Conservation (phyloP, 2,329 filamentous ascomycete species). For the Xylariaceae sp. region DNA sequence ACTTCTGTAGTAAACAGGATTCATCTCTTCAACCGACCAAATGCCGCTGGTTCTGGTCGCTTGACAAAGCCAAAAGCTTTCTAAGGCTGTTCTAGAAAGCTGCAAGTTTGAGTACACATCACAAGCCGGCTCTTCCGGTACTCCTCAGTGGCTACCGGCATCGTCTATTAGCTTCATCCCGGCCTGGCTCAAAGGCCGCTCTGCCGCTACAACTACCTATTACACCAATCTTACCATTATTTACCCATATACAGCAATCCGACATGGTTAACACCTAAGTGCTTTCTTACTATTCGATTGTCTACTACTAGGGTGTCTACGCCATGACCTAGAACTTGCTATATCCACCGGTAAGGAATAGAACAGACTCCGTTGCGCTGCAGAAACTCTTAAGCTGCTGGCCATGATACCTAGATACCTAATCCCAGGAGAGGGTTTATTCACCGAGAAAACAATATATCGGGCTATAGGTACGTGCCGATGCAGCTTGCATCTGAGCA, state of each 20-base stretch:
- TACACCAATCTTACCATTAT: too few relatives aligned
- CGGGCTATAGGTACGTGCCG: conserved; percentile 10
- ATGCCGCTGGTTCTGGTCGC: too few relatives aligned
- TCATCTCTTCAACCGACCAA: background rate
- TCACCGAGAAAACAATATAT: conserved; percentile 13
- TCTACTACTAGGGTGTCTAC: conserved; percentile 2
- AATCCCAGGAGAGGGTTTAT: conserved; percentile 7
- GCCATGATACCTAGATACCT: conserved; percentile 7
- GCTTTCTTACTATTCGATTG: conserved; percentile 9
- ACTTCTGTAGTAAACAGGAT: background rate
- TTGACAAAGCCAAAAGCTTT: background rate
- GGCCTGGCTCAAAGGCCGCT: background rate
- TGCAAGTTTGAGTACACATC: background rate
- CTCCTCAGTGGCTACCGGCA: background rate
- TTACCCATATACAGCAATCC: conserved; percentile 4
- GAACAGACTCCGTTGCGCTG: conserved; percentile 6
- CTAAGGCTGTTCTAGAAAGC: background rate
- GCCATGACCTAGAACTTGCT: conserved; percentile 11
- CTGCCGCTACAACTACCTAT: too few relatives aligned
- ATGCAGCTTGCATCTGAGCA: conserved; percentile 15
- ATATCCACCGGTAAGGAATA: conserved; percentile 16
- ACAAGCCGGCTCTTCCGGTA: background rate
- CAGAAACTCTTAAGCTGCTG: conserved; percentile 2
- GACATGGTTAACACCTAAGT: conserved; percentile 9
- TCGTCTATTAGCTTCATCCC: background rate